These are phyloP conservation scores for Eucalyptus sp. DNA, from an alignment of 345 rosid species.

Conservation along the genomic window DNA sequence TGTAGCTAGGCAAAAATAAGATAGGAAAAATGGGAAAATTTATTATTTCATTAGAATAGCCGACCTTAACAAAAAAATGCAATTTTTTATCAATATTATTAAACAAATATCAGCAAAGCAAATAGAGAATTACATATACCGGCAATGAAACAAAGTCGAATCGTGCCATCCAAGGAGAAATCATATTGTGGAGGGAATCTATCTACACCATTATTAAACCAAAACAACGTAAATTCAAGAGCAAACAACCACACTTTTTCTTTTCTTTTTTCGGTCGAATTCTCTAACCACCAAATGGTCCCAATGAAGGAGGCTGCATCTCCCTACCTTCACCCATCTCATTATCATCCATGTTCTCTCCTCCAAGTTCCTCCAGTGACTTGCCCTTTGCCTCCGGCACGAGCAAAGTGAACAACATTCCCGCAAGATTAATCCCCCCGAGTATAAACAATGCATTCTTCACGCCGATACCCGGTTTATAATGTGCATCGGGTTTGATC, in stretches of 20 bases:
- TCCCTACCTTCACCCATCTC: not conserved
- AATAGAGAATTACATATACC: not conserved
- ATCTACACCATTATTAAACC: not conserved
- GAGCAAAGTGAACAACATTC: not conserved
- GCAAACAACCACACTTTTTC: not conserved
- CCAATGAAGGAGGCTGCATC: not conserved
- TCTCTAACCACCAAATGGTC: not conserved
- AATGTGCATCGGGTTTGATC: not conserved
- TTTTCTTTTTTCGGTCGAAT: not conserved
- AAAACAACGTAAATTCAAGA: not conserved
- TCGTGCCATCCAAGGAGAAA: not conserved
- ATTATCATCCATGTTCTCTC: not conserved
- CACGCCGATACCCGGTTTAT: not conserved
- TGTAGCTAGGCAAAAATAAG: not conserved
- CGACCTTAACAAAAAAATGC: not conserved
- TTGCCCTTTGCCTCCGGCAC: constrained; percentile 3
- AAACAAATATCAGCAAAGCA: not conserved
- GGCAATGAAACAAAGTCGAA: not conserved
- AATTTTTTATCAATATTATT: not conserved
- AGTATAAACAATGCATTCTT: not conserved
- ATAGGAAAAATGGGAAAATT: not conserved
- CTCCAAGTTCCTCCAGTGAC: not conserved
- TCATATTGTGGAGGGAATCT: not conserved
- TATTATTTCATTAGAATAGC: not conserved
- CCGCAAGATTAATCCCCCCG: not conserved